phyloP scores from a whole-genome alignment of 1,139 yeast genomes.

The Saccharomycopsis hybrid region DNA sequence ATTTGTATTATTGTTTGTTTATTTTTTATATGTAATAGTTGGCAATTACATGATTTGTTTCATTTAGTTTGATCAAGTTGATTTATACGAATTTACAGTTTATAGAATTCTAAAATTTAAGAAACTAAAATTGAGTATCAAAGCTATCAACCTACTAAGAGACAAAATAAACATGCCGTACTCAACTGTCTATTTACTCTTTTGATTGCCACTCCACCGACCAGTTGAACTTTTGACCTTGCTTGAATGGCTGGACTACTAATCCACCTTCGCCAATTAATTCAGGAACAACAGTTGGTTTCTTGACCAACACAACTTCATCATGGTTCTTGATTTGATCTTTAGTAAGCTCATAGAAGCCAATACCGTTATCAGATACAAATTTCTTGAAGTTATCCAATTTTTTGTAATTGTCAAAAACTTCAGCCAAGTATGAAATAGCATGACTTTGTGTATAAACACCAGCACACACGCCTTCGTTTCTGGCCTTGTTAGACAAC shows the following conservation, averaged over 20 bases:
- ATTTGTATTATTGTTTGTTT: no score
- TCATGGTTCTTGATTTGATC: slow-evolving; percentile 40
- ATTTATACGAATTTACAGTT: no score
- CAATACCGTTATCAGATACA: slow-evolving; percentile 67
- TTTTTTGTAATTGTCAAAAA: slow-evolving; percentile 62
- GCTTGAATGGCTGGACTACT: slow-evolving; percentile 81
- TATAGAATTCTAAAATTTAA: no score
- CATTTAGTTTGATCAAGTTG: no score
- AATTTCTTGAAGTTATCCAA: slow-evolving; percentile 64
- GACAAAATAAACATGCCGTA: no score
- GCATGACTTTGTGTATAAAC: slow-evolving; percentile 87
- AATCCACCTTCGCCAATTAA: slow-evolving; percentile 40
- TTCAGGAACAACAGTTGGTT: slow-evolving; percentile 53
- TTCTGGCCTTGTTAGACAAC: slow-evolving; percentile 64
- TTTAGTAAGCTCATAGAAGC: slow-evolving; percentile 54
- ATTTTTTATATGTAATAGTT: no score
- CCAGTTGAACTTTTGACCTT: slow-evolving; percentile 74
- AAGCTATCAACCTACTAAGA: no score
- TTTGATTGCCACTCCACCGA: slow-evolving; percentile 58
- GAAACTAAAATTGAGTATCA: no score
- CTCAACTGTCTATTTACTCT: background rate
- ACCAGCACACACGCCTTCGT: slow-evolving; percentile 91
- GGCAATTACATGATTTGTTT: no score
- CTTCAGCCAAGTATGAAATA: slow-evolving; percentile 77
- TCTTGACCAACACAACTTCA: slow-evolving; percentile 45